Base-by-base conservation (phyloP, 306 rosid genomes). In the Citrullus colocynthis region DNA sequence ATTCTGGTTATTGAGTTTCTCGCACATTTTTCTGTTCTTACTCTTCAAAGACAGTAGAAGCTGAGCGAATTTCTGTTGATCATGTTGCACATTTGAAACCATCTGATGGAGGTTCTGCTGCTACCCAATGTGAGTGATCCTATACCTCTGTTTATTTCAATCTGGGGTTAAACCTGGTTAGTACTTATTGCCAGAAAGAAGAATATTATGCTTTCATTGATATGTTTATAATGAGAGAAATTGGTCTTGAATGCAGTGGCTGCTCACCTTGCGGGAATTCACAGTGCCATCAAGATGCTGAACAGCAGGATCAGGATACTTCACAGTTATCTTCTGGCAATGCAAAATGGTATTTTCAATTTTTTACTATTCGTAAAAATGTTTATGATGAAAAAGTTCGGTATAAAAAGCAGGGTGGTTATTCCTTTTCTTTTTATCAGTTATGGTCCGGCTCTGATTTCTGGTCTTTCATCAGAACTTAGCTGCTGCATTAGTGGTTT, bases 21-120 rank as follows among this genome's bases (percentile, higher is more conserved):
- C 36, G 14, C 59, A 12, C 42, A 30, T 61, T 48, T 58, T 78
- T 59, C 78, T 63, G 42, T 24, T 32, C 10, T 18, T 48, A 36
- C 32, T 64, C 36, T 79, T 41, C 77, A 78, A 81, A 95, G 99
- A 92, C 99, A n/a, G 98, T 92, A 73, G 99, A 90, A 87, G 99
- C 99, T 44, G 99, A 95, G 80, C 88, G 99, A 63, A 95, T 95
- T 74, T 95, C 99, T 36, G 99, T 95, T 81, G 97, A 92, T 85
- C 97, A 92, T 84, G 97, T 95, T 80, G 99, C 99, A 76, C 97
- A 91, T 88, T 95, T 92, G 80, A 92, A 91, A 88, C 97, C 99
- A 78, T 92, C 99, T 77, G 99, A 91, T 81, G 99, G 99, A 56
- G 97, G 97, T 85, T 92, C 99, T 32, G 99, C 99, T 10, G 98